phyloP scores from a whole-genome alignment of 75 land plant species.

The Pinus albicaulis region DNA sequence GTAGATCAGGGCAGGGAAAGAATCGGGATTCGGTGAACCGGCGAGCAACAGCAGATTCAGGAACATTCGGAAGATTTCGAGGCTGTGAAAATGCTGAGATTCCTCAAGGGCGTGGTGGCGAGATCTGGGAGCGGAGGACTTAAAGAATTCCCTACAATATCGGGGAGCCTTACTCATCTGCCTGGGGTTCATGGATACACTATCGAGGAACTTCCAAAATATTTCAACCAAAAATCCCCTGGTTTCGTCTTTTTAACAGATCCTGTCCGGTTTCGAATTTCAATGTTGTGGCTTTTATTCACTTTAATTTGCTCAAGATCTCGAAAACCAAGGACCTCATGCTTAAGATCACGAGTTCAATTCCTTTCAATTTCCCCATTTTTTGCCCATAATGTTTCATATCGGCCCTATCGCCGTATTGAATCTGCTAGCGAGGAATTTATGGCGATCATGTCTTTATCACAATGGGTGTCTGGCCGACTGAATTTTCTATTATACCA shows the following conservation, averaged over 20 bases:
- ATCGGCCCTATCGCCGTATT: neutral
- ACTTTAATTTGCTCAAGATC: too few relatives aligned
- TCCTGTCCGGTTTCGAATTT: neutral
- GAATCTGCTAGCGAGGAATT: too few relatives aligned
- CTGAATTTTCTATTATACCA: neutral
- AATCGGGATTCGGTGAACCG: too few relatives aligned
- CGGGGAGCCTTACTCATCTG: conserved; percentile 92
- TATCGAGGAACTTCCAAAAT: conserved; percentile 92
- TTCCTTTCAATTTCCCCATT: neutral
- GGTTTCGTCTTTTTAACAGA: too few relatives aligned
- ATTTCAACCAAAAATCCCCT: neutral
- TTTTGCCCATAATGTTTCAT: neutral
- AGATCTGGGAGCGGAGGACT: conserved; percentile 85
- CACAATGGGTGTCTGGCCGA: neutral
- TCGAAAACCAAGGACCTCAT: too few relatives aligned
- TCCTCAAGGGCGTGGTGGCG: conserved; percentile 93
- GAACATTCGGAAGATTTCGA: too few relatives aligned
- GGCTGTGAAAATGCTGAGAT: conserved; percentile 66
- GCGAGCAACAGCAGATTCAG: too few relatives aligned
- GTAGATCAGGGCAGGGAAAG: too few relatives aligned
- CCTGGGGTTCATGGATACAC: conserved; percentile 99
- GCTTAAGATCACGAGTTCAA: neutral
- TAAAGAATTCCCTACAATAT: conserved; percentile 95
- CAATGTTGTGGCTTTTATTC: neutral
- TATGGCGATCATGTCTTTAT: neutral